Percentiles rank a stretch among this genome's conserved stretches.
Conservation (phyloP, 345 rosid genomes). For the Mallotus nudiflorus region DNA sequence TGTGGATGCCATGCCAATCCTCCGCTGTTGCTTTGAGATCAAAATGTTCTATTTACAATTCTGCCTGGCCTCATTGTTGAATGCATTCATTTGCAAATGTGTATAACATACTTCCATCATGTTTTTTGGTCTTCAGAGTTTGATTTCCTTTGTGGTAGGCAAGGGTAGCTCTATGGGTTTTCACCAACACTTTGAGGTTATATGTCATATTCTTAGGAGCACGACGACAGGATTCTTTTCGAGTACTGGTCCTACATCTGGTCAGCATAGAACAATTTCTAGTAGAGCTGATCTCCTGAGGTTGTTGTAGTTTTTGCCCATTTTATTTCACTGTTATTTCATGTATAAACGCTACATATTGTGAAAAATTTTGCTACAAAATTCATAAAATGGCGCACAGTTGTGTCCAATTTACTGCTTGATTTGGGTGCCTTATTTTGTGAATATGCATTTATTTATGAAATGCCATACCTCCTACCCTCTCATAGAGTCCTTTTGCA, state of each 20-base stretch:
- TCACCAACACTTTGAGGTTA: constrained; percentile 20
- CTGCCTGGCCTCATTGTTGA: constrained; percentile 24
- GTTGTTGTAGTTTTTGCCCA: constrained; percentile 43
- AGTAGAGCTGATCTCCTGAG: constrained; percentile 29
- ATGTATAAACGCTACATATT: constrained; percentile 46
- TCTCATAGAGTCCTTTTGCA: no score
- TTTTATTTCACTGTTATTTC: constrained; percentile 24
- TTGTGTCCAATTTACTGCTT: constrained; percentile 9
- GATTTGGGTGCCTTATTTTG: no score
- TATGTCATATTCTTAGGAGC: constrained; percentile 12
- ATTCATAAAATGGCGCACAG: constrained; percentile 18
- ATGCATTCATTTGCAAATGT: constrained; percentile 53
- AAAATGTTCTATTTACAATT: constrained; percentile 10
- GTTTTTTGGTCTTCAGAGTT: constrained; percentile 30
- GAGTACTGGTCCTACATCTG: constrained; percentile 20
- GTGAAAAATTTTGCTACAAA: constrained; percentile 50
- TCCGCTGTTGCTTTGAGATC: constrained; percentile 9
- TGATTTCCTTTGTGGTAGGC: constrained; percentile 30
- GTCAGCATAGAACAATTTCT: constrained; percentile 26
- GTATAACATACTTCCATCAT: constrained; percentile 40
- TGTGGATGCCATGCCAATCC: background rate
- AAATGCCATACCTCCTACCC: no score
- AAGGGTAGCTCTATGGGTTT: constrained; percentile 28
- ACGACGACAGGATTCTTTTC: constrained; percentile 21
- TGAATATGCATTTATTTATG: no score